Conservation (phyloP, 2,329 filamentous ascomycete species). For the Aspergillus persii region DNA sequence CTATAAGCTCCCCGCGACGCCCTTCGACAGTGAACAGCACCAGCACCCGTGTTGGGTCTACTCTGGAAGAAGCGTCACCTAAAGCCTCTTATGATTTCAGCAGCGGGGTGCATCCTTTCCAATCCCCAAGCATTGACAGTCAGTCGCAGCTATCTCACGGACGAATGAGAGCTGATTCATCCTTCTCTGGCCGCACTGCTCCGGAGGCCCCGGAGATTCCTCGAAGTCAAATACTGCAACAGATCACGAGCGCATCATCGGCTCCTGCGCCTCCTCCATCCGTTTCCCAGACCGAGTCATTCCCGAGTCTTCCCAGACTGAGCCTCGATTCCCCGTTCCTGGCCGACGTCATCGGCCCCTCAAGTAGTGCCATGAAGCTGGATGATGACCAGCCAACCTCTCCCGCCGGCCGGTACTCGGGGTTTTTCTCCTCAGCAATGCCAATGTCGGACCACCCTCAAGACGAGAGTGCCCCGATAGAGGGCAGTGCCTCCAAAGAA, state of each 20-base stretch:
- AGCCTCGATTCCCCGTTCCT: conserved; percentile 48
- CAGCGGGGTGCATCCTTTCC: conserved; percentile 62
- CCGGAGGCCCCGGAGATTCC: conserved; percentile 57
- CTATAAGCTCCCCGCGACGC: conserved; percentile 46
- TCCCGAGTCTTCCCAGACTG: conserved; percentile 42
- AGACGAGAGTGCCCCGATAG: conserved; percentile 35
- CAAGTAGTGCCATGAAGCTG: conserved; percentile 21
- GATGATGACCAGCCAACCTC: conserved; percentile 30
- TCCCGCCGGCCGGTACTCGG: conserved; percentile 62
- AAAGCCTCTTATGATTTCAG: conserved; percentile 65
- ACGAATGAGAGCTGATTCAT: conserved; percentile 57
- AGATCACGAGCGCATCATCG: conserved; percentile 49
- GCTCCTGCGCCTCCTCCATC: conserved; percentile 14
- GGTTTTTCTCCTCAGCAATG: conserved; percentile 82
- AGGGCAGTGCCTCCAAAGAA: conserved; percentile 39
- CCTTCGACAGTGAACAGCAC: conserved; percentile 50
- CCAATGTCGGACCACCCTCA: conserved; percentile 67
- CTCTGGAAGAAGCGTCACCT: conserved; percentile 59
- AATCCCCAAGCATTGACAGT: conserved; percentile 52
- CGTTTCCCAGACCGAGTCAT: conserved; percentile 25
- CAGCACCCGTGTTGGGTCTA: conserved; percentile 60
- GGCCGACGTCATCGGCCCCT: conserved; percentile 37
- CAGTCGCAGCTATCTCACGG: conserved; percentile 28
- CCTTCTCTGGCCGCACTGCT: conserved; percentile 48
- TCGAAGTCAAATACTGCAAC: conserved; percentile 50